These are phyloP conservation scores for Azolla pinnata DNA, from an alignment of 75 land plant genomes.

Conservation along the genomic window DNA sequence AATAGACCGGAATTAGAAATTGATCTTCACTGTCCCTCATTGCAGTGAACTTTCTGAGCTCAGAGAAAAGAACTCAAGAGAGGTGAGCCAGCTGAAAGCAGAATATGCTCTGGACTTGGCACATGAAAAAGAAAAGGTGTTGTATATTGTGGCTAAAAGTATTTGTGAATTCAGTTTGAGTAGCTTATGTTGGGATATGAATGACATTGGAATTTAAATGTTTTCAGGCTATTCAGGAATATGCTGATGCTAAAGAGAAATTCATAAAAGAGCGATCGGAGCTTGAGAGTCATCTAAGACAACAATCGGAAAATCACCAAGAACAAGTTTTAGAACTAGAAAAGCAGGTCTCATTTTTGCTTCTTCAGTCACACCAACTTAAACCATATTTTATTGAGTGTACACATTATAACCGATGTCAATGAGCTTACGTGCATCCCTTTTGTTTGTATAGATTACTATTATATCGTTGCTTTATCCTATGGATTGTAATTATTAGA, in stretches of 20 bases:
- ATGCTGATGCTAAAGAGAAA: slow-evolving; percentile 21
- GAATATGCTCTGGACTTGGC: slow-evolving; percentile 24
- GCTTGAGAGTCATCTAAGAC: slow-evolving; percentile 21
- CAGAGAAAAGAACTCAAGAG: slow-evolving; percentile 19
- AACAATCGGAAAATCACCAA: slow-evolving; percentile 25
- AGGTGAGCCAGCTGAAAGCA: slow-evolving; percentile 21
- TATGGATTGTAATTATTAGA: too few relatives aligned
- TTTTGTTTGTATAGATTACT: too few relatives aligned
- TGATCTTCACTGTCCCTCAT: too few relatives aligned
- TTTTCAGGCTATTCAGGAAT: slow-evolving; percentile 30
- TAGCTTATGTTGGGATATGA: too few relatives aligned
- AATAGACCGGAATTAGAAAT: too few relatives aligned
- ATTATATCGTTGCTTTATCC: too few relatives aligned
- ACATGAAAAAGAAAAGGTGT: slow-evolving; percentile 34
- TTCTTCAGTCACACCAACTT: too few relatives aligned
- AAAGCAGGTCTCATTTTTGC: slow-evolving; percentile 31
- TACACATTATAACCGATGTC: too few relatives aligned
- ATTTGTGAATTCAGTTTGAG: too few relatives aligned
- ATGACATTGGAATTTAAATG: not conserved
- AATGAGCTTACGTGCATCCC: too few relatives aligned
- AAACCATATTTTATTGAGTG: too few relatives aligned
- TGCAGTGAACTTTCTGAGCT: slow-evolving; percentile 29
- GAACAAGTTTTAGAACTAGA: slow-evolving; percentile 21
- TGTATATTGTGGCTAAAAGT: too few relatives aligned
- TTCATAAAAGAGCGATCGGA: slow-evolving; percentile 27